Evolutionary conservation across 108 stramenopile genomes (phyloP), one percentile per base, ranked within the genome.

Genomic region (Bacterosira constricta): DNA sequence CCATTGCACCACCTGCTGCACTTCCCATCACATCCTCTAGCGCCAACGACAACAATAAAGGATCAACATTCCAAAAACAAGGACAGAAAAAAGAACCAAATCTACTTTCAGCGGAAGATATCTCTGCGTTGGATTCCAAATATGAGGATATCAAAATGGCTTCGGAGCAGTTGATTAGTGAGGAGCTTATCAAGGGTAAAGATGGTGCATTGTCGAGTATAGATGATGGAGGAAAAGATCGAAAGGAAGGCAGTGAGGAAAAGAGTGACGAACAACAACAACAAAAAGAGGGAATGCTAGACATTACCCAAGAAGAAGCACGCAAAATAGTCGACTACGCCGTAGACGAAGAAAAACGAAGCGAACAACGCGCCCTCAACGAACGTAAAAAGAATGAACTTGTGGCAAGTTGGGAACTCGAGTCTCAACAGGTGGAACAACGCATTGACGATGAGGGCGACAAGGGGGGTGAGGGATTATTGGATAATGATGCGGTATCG

Each of bases 281-380:
- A 29, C 35, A 21, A 10, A 21, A 30, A 20, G 27, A 54, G 11
- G 39, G 23, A 29, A 37, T 17, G 2, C 32, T 30, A 34, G 37
- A 13, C 21, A 42, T 68, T 10, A 20, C 67, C 23, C 36, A 11
- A 0, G 44, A 55, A 4, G 67, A 68, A 50, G 53, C 67, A 0
- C 20, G 37, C 2, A 50, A 50, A 9, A 68, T 68, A 0, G 38
- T 68, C 27, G 67, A 68, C 21, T 68, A 68, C 27, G 36, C 54
- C 27, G 29, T 68, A 23, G 67, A 56, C 30, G 67, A 68, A 13
- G 67, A 56, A 44, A 25, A 41, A 36, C 11, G 31, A 4, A 29
- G 15, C 35, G 67, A 68, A 68, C 35, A 25, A 12, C 11, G 26
- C 0, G 13, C 12, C 9, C 15, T 44, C 38, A 37, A 55, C 12